Evolutionary conservation across 2,329 filamentous ascomycete species (phyloP).

Genomic region (Rutstroemia sydowiana): DNA sequence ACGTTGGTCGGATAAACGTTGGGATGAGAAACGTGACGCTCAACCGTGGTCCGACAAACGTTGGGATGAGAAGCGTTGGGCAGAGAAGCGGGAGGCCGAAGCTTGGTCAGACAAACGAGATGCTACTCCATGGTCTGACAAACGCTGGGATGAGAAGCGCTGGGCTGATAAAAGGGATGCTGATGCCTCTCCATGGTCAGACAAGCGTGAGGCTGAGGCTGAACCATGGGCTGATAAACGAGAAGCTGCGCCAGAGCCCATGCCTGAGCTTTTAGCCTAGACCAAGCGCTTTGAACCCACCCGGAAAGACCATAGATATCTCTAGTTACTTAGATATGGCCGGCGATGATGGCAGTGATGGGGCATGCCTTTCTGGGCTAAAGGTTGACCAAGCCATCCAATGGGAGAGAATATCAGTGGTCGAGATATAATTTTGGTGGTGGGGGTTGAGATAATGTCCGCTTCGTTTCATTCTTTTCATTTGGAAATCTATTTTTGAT

Average conservation of each 20-base stretch:
- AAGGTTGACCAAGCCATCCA: too few relatives aligned
- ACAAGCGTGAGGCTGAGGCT: background rate
- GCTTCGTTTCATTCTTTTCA: background rate
- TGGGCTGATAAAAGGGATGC: background rate
- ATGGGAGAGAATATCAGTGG: too few relatives aligned
- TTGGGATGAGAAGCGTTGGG: background rate
- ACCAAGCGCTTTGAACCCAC: too few relatives aligned
- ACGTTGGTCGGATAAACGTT: background rate
- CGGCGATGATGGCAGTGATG: too few relatives aligned
- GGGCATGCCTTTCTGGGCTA: too few relatives aligned
- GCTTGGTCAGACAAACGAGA: background rate
- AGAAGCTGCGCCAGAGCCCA: background rate
- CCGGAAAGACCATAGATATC: too few relatives aligned
- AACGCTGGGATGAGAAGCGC: background rate
- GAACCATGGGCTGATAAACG: background rate
- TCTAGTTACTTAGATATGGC: too few relatives aligned
- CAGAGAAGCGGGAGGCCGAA: too few relatives aligned
- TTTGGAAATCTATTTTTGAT: background rate
- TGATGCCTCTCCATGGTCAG: background rate
- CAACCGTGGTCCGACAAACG: background rate
- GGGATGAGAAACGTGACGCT: background rate
- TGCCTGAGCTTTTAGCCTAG: too few relatives aligned
- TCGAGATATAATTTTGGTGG: too few relatives aligned
- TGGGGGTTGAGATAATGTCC: background rate
- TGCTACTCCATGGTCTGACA: background rate